Conservation (phyloP, 805 yeast species). For the Barnettozyma vustinii region DNA sequence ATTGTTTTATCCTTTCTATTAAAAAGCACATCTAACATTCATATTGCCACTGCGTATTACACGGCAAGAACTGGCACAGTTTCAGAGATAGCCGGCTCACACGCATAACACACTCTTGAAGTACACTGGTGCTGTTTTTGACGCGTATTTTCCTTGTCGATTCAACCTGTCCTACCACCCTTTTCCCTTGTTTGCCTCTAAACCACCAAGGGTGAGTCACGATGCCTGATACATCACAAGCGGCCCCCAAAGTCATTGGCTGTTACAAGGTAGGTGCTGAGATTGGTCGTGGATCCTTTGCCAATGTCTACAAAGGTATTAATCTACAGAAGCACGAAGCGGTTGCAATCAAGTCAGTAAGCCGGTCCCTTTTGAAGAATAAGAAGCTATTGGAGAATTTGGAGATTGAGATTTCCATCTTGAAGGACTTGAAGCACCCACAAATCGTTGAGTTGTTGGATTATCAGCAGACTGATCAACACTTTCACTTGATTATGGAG, state of each 20-base stretch:
- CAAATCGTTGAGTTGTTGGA: constrained; percentile 87
- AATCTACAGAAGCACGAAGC: constrained; percentile 47
- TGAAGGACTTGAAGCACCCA: constrained; percentile 85
- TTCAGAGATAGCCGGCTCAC: background rate
- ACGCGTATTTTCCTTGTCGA: background rate
- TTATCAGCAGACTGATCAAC: constrained; percentile 68
- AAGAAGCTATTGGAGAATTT: constrained; percentile 85
- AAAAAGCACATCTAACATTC: background rate
- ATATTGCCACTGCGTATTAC: background rate
- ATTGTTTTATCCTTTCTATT: background rate
- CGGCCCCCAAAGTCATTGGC: constrained; percentile 18
- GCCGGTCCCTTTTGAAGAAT: constrained; percentile 73
- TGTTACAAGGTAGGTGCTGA: constrained; percentile 36
- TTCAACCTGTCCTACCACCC: background rate
- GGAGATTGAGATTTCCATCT: constrained; percentile 86
- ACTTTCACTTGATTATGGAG: constrained; percentile 91
- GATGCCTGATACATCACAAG: background rate
- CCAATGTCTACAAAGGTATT: constrained; percentile 86
- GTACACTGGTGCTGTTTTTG: background rate
- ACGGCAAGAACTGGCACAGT: background rate
- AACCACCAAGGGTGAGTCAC: background rate
- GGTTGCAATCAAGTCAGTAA: constrained; percentile 87
- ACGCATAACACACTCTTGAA: background rate
- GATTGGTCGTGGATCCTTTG: constrained; percentile 95
- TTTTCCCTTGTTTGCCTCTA: background rate